Evolutionary conservation across 225 moss, liverwort and hornwort species (phyloP).

Genomic region (Straminergon stramineum): DNA sequence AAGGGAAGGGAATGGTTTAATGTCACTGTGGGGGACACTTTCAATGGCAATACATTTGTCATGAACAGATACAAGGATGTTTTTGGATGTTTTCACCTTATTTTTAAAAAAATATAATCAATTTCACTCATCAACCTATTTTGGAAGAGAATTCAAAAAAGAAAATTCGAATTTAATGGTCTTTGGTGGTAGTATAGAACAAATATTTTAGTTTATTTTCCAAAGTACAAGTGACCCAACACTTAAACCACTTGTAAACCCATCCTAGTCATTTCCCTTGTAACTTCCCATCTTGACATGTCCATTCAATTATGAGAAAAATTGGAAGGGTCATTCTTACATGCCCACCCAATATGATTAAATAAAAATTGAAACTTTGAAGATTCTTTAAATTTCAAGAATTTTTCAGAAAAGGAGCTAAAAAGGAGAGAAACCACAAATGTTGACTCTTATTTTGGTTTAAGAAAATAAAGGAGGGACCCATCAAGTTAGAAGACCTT

Average conservation of each 20-base stretch:
- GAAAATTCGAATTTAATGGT: background rate
- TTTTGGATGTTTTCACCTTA: too few species aligned
- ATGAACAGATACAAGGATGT: accelerated
- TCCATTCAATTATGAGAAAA: background rate
- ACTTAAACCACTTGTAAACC: background rate
- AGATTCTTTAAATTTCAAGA: background rate
- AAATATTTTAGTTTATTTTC: background rate
- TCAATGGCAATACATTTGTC: too few species aligned
- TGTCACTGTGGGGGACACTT: too few species aligned
- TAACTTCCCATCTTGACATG: background rate
- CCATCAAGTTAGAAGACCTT: background rate
- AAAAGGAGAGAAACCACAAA: too few species aligned
- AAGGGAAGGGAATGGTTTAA: too few species aligned
- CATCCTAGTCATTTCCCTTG: accelerated
- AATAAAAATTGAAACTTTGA: background rate
- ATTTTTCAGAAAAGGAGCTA: background rate
- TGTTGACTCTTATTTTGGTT: too few species aligned
- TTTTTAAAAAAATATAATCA: background rate
- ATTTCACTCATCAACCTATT: background rate
- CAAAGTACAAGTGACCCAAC: background rate
- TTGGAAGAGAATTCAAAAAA: background rate
- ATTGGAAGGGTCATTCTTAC: background rate
- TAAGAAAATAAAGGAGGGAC: too few species aligned
- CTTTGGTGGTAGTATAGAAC: background rate
- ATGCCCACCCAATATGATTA: background rate